Conservation (phyloP, 176 grass and related monocot species). For the Phragmites australis region DNA sequence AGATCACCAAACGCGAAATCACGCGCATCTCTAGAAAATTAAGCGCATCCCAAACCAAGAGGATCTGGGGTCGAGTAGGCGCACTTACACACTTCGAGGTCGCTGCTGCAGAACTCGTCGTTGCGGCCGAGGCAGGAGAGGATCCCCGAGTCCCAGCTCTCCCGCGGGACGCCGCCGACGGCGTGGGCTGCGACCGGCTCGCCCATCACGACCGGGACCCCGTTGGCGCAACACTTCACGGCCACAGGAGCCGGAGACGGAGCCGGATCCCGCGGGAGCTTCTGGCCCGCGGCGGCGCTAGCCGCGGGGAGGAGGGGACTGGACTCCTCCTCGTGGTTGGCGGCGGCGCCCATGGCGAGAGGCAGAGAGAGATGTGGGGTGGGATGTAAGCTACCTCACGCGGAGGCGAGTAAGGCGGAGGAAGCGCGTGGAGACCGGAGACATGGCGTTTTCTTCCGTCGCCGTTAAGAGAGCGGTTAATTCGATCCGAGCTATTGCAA, state of each 20-base stretch:
- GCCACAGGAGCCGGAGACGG: background rate
- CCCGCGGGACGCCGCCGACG: constrained; percentile 29
- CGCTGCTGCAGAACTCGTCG: constrained; percentile 96
- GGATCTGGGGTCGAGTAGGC: background rate
- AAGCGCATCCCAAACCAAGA: background rate
- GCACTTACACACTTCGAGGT: constrained; percentile 93
- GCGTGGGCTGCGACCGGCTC: constrained; percentile 46
- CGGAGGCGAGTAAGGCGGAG: background rate
- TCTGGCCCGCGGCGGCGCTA: constrained; percentile 24
- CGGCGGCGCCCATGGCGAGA: constrained; percentile 47
- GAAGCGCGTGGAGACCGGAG: constrained; percentile 37
- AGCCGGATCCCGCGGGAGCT: constrained; percentile 2
- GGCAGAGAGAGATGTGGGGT: background rate
- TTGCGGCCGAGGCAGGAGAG: constrained; percentile 78
- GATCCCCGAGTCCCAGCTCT: constrained; percentile 74
- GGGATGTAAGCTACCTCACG: background rate
- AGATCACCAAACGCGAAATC: constrained; percentile 7
- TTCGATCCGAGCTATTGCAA: no score
- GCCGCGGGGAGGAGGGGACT: constrained; percentile 37
- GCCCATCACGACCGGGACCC: constrained; percentile 63
- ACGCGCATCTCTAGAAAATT: background rate
- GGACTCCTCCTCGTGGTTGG: constrained; percentile 46
- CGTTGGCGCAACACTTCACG: constrained; percentile 42
- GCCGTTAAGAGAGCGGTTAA: constrained; percentile 29
- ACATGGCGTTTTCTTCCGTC: constrained; percentile 23